phyloP scores from a whole-genome alignment of 345 rosid species.

The Boechera stricta region DNA sequence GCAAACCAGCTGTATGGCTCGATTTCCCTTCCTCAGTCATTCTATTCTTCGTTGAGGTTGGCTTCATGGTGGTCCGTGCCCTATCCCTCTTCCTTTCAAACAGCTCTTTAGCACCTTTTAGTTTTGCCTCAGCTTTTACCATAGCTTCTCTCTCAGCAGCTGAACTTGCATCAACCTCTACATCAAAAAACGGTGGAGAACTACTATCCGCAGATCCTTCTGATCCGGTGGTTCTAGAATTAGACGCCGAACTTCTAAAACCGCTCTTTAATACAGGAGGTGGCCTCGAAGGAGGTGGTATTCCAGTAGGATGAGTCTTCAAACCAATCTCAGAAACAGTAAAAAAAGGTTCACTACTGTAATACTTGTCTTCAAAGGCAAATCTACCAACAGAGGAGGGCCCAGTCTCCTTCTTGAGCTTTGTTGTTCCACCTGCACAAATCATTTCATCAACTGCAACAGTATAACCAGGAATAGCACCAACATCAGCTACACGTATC shows the following conservation, averaged over 20 bases:
- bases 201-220: constrained; percentile 52
- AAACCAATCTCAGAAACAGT: constrained; percentile 80
- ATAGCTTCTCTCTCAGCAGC: constrained; percentile 85
- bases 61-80: constrained; percentile 37
- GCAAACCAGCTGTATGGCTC: constrained; percentile 41
- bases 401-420: constrained; percentile 29
- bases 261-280: constrained; percentile 60
- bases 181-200: constrained; percentile 85
- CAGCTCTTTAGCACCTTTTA: constrained; percentile 72
- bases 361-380: constrained; percentile 48
- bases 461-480: constrained; percentile 59
- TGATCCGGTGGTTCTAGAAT: constrained; percentile 48
- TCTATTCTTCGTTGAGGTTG: constrained; percentile 46
- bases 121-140: constrained; percentile 76
- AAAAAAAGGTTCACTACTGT: constrained; percentile 56
- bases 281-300: constrained; percentile 90
- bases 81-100: constrained; percentile 71
- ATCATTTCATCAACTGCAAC: constrained; percentile 58
- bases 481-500: constrained; percentile 54
- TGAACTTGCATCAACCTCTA: constrained; percentile 88
- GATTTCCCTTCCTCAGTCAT: constrained; percentile 50
- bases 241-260: constrained; percentile 45
- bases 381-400: constrained; percentile 39
- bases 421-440: constrained; percentile 24
- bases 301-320: constrained; percentile 73